A percentile compares a stretch with the other conserved stretches of the same genome.
These are phyloP conservation scores for Diphasiastrum complanatum DNA, from an alignment of 83 land plant genomes.

Conservation along the genomic window DNA sequence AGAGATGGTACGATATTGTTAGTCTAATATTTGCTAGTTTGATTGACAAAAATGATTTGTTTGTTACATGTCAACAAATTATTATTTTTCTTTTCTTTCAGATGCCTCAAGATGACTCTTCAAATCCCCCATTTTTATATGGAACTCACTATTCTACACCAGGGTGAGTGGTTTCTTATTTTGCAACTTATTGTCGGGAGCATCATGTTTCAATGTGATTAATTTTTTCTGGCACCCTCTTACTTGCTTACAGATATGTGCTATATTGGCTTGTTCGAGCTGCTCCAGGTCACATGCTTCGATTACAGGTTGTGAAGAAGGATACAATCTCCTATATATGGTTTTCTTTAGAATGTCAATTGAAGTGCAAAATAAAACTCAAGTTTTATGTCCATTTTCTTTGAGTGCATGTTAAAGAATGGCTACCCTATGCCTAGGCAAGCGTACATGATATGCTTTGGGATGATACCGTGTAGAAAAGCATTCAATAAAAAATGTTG, in stretches of 20 bases:
- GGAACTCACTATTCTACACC: slow-evolving; percentile 55
- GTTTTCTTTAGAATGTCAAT: too few relatives aligned
- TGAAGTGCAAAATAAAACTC: too few relatives aligned
- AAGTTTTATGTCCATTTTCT: too few relatives aligned
- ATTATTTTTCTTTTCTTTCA: not conserved
- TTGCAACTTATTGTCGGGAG: not conserved
- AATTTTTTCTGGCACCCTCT: not conserved
- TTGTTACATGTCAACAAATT: slow-evolving; percentile 1
- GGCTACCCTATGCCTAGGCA: too few relatives aligned
- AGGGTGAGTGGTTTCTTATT: slow-evolving; percentile 30
- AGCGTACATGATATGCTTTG: too few relatives aligned
- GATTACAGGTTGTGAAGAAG: slow-evolving; percentile 48
- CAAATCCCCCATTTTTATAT: slow-evolving; percentile 41
- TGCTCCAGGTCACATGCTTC: slow-evolving; percentile 52
- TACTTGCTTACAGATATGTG: slow-evolving; percentile 34
- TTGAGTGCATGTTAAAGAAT: too few relatives aligned
- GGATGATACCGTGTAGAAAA: too few relatives aligned
- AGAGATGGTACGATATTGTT: too few relatives aligned
- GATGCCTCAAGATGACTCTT: slow-evolving; percentile 31
- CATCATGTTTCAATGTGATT: not conserved
- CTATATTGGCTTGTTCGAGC: slow-evolving; percentile 52
- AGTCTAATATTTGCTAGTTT: too few relatives aligned
- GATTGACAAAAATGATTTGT: not conserved
- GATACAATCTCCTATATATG: too few relatives aligned
- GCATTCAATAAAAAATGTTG: too few relatives aligned